Conservation (phyloP, 495 filamentous ascomycete species). For the Staphylotrichum tortipilum region DNA sequence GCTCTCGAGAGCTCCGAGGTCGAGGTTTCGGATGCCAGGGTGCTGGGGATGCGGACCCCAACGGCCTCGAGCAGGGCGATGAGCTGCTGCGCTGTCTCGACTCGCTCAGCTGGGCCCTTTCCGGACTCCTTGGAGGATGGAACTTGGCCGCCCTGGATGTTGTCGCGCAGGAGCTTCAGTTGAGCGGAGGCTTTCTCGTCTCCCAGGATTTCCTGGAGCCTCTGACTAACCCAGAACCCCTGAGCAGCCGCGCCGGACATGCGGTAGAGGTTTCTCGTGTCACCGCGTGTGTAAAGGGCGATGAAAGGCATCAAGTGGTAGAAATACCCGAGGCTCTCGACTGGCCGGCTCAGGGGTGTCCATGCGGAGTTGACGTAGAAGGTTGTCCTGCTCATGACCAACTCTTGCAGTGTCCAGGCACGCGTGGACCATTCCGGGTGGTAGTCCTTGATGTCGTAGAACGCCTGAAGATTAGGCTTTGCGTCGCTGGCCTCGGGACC, state of each 20-base stretch:
- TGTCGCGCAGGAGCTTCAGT: neutral
- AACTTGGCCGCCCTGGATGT: neutral
- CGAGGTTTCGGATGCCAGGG: constrained; percentile 25
- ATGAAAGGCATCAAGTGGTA: constrained; percentile 35
- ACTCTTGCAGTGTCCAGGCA: constrained; percentile 44
- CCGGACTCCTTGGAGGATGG: too few relatives aligned
- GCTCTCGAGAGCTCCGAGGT: constrained; percentile 24
- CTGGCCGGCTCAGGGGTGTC: constrained; percentile 26
- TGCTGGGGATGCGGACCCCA: constrained; percentile 23
- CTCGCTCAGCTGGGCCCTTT: neutral
- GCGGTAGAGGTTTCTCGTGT: constrained; percentile 16
- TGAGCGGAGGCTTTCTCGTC: too few relatives aligned
- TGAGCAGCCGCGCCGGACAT: neutral
- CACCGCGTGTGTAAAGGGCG: constrained; percentile 21
- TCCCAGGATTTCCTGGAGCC: neutral
- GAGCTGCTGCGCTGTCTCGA: constrained; percentile 18
- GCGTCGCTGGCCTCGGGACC: neutral
- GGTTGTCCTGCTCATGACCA: constrained; percentile 40
- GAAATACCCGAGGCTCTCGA: constrained; percentile 32
- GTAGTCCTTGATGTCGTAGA: constrained; percentile 12
- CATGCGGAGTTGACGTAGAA: constrained; percentile 38
- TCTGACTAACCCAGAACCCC: neutral
- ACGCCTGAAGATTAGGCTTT: constrained; percentile 16
- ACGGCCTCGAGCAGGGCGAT: constrained; percentile 26
- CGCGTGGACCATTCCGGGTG: constrained; percentile 33